phyloP scores from a whole-genome alignment of 2,329 filamentous ascomycete genomes.

The Sporothrix pallida region DNA sequence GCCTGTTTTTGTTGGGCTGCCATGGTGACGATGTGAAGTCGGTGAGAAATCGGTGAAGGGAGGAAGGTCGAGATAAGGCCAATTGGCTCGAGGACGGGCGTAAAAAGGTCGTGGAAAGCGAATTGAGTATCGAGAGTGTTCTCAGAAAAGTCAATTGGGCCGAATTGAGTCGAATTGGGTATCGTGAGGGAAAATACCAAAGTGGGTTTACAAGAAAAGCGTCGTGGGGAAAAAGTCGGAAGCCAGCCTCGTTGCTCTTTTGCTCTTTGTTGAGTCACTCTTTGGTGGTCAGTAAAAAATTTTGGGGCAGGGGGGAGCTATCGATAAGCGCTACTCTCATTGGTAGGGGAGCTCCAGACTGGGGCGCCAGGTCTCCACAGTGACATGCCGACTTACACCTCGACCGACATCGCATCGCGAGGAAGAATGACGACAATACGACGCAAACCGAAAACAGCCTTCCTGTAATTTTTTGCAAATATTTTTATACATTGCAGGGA shows the following conservation, averaged over 20 bases:
- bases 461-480: no score
- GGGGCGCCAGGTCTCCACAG: conserved; percentile 21
- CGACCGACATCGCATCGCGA: not conserved
- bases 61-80: conserved; percentile 1
- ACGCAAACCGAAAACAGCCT: no score
- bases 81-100: conserved; percentile 4
- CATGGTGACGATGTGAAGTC: conserved; percentile 28
- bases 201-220: not conserved
- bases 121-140: not conserved
- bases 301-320: conserved; percentile 20
- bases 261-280: conserved; percentile 19
- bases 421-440: no score
- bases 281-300: conserved; percentile 1
- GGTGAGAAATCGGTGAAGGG: not conserved
- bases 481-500: no score
- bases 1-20: conserved; percentile 48
- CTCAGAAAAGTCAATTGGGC: not conserved
- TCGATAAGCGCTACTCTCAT: conserved; percentile 17
- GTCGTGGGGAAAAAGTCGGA: conserved; percentile 25
- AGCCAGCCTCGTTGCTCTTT: conserved; percentile 1
- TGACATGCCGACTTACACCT: conserved; percentile 10
- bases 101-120: not conserved
- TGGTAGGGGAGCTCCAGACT: not conserved
- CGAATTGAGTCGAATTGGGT: not conserved
- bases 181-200: conserved; percentile 12